Evolutionary conservation across 2,329 filamentous ascomycete species (phyloP).

Genomic region (Colletotrichum salicis): DNA sequence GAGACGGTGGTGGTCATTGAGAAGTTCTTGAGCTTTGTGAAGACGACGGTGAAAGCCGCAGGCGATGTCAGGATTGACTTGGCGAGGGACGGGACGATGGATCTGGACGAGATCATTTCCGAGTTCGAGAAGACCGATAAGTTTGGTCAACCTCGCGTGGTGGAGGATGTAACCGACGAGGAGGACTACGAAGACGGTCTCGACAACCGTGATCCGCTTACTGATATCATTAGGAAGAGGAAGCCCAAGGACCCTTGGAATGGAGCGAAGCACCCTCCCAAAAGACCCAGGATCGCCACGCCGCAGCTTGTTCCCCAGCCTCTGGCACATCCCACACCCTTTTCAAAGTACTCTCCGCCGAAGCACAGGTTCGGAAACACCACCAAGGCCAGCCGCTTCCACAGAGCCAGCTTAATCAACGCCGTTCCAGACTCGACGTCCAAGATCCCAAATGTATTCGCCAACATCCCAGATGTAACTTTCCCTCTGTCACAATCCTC

Average conservation of each 20-base stretch:
- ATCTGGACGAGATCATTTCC: neutral
- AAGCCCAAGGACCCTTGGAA: neutral
- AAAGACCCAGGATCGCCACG: neutral
- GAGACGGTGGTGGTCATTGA: neutral
- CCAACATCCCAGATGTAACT: neutral
- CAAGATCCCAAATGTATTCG: neutral
- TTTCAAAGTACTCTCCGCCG: neutral
- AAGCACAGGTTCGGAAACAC: neutral
- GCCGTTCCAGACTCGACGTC: neutral
- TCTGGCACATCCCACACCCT: neutral
- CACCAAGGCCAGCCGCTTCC: neutral
- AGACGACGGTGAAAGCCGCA: neutral
- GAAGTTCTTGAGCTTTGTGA: neutral
- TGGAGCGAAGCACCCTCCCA: neutral
- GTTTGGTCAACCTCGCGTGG: neutral
- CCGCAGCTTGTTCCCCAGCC: neutral
- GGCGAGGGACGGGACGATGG: neutral
- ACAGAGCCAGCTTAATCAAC: neutral
- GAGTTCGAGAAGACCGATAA: neutral
- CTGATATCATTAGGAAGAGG: neutral
- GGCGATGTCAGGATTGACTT: neutral
- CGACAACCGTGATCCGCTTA: neutral
- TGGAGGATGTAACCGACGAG: neutral
- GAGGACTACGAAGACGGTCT: neutral
- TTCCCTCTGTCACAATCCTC: neutral